Evolutionary conservation across 192 early-diverging fungal species (phyloP), one percentile per base, ranked within the genome.

Genomic region (Physocladia obscura): DNA sequence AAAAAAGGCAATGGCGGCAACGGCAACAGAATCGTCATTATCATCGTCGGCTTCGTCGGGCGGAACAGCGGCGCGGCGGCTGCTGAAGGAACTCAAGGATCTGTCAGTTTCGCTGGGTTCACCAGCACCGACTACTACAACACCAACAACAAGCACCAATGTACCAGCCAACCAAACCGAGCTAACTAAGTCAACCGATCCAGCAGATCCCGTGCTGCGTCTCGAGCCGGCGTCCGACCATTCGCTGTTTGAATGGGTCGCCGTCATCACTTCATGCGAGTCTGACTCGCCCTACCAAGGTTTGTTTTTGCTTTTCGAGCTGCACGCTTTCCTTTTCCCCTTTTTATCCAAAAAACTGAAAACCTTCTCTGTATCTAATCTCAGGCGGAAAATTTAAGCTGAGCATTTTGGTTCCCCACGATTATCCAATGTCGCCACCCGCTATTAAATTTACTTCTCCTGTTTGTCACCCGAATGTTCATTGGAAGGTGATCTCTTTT

Each of bases 401-500:
- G 13, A 76, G 77, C 49, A 93, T 95, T 63, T 61, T 76, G 4
- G 76, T 95, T 22, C 91, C 91, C n/a, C 44, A 49, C 8, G 73
- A 68, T 11, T 95, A 95, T 65, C 94, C 94, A 2, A 88, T 91
- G 52, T 81, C 88, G 40, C 89, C 94, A 24, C 94, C 94, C 4
- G 79, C 70, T 8, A 87, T 94, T 24, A 81, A 72, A 30, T 95
- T 95, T 69, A 54, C 81, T 26, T 92, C 90, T 5, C 88, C 72
- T 47, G 87, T 95, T 29, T 93, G 91, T 61, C 94, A 95, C 80
- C 94, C 94, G 38, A 98, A 98, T 74, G 90, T 98, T 62, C 89
- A 95, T 78, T 94, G 92, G 71, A 92, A 92, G 86, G 91, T 91
- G n/a, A n/a, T n/a, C n/a, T n/a, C n/a, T n/a, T n/a, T n/a, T n/a